A percentile compares a stretch with the other conserved stretches of the same genome.
These are phyloP conservation scores for Pythium plurisporium DNA, from an alignment of 352 stramenopile genomes.

Conservation along the genomic window DNA sequence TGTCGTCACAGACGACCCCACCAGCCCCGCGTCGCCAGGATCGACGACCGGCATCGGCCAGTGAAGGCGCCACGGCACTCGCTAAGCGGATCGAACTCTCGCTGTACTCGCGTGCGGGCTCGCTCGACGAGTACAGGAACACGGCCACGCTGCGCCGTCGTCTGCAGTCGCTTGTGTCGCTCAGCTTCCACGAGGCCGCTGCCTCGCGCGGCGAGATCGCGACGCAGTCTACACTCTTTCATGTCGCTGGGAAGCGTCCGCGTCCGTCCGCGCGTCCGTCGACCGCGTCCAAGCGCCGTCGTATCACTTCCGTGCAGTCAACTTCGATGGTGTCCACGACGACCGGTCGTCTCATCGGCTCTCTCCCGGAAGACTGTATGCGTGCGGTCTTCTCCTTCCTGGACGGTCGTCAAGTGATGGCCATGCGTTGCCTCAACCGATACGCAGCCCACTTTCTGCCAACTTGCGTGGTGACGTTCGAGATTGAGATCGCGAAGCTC, in stretches of 20 bases:
- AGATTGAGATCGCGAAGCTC: conserved; percentile 48
- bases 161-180: conserved; percentile 78
- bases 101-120: conserved; percentile 75
- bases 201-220: conserved; percentile 36
- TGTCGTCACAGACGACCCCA: conserved; percentile 27
- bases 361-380: conserved; percentile 47
- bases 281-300: conserved; percentile 33
- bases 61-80: conserved; percentile 31
- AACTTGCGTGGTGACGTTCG: conserved; percentile 48
- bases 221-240: conserved; percentile 20
- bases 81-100: conserved; percentile 85
- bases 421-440: conserved; percentile 63
- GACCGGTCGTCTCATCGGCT: conserved; percentile 6
- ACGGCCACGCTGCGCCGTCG: conserved; percentile 74
- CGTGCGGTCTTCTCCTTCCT: conserved; percentile 67
- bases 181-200: conserved; percentile 84
- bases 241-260: conserved; percentile 35
- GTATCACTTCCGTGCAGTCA: conserved; percentile 8
- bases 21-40: conserved; percentile 53
- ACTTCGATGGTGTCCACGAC: background rate
- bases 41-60: conserved; percentile 22
- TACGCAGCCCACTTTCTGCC: conserved; percentile 56
- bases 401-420: conserved; percentile 52
- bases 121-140: conserved; percentile 82
- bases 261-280: conserved; percentile 47